phyloP scores from a whole-genome alignment of 768 basidiomycete genomes.

The Leccinum uliginosum region DNA sequence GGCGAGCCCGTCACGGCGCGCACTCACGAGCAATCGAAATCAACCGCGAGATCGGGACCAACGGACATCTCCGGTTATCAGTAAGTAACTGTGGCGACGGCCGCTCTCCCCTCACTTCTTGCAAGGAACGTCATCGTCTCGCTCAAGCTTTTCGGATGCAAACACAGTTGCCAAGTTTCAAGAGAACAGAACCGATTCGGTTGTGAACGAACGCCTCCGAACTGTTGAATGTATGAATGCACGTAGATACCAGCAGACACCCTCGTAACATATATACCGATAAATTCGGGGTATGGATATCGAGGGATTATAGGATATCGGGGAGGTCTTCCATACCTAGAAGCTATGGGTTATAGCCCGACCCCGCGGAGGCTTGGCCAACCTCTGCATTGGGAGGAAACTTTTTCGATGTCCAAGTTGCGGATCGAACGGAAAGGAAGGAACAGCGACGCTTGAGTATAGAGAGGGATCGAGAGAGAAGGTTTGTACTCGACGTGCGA shows the following conservation, averaged over 20 bases:
- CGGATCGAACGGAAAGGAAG: not conserved
- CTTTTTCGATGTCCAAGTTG: not conserved
- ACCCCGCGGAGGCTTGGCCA: no score
- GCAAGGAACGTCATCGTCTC: not conserved
- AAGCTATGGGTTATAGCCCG: no score
- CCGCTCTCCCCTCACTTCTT: not conserved
- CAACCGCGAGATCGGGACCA: not conserved
- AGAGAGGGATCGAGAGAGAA: not conserved
- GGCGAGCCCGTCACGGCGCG: not conserved
- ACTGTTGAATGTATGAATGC: no score
- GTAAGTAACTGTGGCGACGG: not conserved
- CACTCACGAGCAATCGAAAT: not conserved
- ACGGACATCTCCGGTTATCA: not conserved
- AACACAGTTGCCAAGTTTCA: not conserved
- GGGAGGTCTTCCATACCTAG: not conserved
- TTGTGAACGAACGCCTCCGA: not conserved
- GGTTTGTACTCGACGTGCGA: not conserved
- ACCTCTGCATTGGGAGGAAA: not conserved
- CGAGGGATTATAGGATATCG: not conserved
- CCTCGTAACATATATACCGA: no score
- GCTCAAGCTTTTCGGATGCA: not conserved
- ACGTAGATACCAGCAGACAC: no score
- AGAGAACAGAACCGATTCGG: not conserved
- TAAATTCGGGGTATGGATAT: not conserved
- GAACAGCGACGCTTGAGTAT: not conserved